phyloP scores from a whole-genome alignment of 768 basidiomycete genomes.

The Lactifluus hygrophoroides region DNA sequence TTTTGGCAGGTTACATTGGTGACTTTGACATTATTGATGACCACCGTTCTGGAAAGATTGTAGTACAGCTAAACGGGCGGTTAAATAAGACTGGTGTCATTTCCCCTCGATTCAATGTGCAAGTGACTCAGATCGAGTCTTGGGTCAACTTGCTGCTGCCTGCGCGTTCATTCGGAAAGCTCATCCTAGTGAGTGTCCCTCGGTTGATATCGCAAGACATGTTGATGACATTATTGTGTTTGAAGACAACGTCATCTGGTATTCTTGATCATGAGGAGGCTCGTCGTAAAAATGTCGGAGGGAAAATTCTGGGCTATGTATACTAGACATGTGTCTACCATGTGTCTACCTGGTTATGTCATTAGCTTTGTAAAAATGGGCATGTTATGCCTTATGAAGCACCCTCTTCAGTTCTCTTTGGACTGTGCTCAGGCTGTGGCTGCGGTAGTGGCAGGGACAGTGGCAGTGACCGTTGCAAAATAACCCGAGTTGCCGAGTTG shows the following conservation, averaged over 20 bases:
- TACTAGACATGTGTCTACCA: conserved; percentile 44
- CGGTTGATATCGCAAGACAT: neutral
- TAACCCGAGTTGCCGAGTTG: too few species aligned
- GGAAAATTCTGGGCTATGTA: conserved; percentile 88
- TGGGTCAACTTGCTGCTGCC: conserved; percentile 98
- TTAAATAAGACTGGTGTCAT: conserved; percentile 99
- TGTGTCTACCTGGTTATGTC: too few species aligned
- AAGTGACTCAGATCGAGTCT: conserved; percentile 82
- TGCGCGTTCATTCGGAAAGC: conserved; percentile 91
- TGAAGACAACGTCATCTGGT: conserved; percentile 92
- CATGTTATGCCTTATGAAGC: neutral
- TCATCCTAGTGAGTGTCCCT: conserved; percentile 69
- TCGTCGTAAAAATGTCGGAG: conserved; percentile 95
- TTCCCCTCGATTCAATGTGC: conserved; percentile 98
- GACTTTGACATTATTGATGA: conserved; percentile 99
- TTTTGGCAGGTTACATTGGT: conserved; percentile 78
- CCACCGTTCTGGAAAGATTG: conserved; percentile 96
- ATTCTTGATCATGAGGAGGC: conserved; percentile 99
- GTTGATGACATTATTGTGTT: neutral
- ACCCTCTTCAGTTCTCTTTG: too few species aligned
- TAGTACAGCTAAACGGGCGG: conserved; percentile 95
- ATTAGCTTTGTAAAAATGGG: neutral
- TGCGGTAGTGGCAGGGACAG: too few species aligned
- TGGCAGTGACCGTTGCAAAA: too few species aligned
- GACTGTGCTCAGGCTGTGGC: too few species aligned